Conservation (phyloP, 495 filamentous ascomycete species). For the Podospora pseudopauciseta region DNA sequence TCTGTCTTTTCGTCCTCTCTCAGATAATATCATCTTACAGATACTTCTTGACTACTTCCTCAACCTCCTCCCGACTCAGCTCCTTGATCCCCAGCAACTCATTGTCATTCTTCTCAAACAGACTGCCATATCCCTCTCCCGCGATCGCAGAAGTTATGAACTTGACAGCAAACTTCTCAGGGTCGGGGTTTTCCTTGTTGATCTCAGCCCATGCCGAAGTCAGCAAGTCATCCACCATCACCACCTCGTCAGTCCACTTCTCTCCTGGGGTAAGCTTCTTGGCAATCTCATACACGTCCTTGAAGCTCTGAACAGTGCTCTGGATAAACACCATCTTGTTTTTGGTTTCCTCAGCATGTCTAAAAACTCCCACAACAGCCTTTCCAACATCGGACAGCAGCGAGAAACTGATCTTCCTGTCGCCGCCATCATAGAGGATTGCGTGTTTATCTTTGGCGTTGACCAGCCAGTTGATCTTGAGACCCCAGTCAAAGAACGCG, state of each 20-base stretch:
- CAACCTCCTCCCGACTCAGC: constrained; percentile 12
- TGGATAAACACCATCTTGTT: constrained; percentile 44
- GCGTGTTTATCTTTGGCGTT: constrained; percentile 37
- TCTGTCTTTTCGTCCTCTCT: background rate
- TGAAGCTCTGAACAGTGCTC: constrained; percentile 39
- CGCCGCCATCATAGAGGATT: constrained; percentile 47
- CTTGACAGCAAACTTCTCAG: background rate
- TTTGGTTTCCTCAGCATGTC: constrained; percentile 45
- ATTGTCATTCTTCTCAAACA: constrained; percentile 9
- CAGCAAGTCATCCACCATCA: constrained; percentile 1
- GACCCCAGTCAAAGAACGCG: constrained; percentile 39
- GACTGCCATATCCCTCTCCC: constrained; percentile 11
- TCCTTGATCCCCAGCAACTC: constrained; percentile 13
- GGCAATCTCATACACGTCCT: constrained; percentile 41
- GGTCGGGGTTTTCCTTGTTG: constrained; percentile 8
- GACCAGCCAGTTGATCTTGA: constrained; percentile 32
- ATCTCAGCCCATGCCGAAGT: constrained; percentile 5
- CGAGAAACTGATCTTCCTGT: constrained; percentile 39
- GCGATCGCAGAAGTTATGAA: constrained; percentile 3
- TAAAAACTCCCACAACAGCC: constrained; percentile 42
- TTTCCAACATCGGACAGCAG: constrained; percentile 38
- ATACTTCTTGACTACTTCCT: background rate
- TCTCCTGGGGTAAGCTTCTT: background rate
- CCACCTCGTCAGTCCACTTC: constrained; percentile 10
- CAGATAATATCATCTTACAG: background rate